phyloP scores from a whole-genome alignment of 1,284 basidiomycete genomes.

The Anthracocystis walkeri region DNA sequence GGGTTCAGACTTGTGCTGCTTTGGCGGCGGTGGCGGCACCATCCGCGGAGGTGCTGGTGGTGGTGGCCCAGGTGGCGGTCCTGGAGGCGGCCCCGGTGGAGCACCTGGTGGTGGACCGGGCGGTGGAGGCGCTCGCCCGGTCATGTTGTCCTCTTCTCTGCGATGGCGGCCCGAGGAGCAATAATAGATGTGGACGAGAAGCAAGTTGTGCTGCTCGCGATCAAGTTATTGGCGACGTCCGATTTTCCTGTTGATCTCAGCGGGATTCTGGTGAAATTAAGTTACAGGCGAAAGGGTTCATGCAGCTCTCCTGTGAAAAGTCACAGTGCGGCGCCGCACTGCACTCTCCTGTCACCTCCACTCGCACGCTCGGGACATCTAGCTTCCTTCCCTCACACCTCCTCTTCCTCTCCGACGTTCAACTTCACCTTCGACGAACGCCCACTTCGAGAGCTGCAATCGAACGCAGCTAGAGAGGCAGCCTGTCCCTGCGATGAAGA shows the following conservation, averaged over 20 bases:
- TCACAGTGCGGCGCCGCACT: neutral
- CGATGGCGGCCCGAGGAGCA: neutral
- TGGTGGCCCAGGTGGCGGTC: slow-evolving; percentile 45
- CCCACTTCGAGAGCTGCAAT: neutral
- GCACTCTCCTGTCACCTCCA: neutral
- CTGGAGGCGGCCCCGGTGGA: slow-evolving; percentile 35
- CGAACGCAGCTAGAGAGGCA: neutral
- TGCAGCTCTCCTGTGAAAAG: slow-evolving; percentile 5
- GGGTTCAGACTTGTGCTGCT: neutral
- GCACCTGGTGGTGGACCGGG: slow-evolving; percentile 19
- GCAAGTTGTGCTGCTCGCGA: neutral
- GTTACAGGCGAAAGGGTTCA: slow-evolving; percentile 9
- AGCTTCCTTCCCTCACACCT: neutral
- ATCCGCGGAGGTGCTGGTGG: slow-evolving; percentile 43
- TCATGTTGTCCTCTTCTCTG: slow-evolving; percentile 15
- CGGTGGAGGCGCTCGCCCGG: slow-evolving; percentile 32
- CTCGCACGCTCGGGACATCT: neutral
- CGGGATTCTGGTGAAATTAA: neutral
- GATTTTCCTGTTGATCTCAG: neutral
- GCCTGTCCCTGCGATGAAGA: slow-evolving; percentile 13
- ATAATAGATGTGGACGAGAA: slow-evolving; percentile 5
- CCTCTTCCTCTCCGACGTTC: neutral
- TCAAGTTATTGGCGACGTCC: no score
- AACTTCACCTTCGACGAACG: neutral
- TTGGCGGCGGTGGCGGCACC: neutral